Evolutionary conservation across 352 stramenopile species (phyloP).

Genomic region (Phytopythium montanum): DNA sequence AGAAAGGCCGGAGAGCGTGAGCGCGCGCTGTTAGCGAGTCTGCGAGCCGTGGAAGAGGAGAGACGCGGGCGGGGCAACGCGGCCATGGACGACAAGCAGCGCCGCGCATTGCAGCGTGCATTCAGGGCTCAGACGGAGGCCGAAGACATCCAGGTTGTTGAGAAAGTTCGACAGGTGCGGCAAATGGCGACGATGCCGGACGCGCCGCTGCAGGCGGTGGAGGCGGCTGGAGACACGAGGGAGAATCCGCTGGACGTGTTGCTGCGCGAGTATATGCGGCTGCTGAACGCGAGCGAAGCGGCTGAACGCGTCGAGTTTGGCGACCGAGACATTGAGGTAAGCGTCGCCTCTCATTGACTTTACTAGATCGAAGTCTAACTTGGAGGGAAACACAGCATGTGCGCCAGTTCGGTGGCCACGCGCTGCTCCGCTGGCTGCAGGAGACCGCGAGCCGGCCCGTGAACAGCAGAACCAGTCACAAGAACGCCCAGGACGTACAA

Average conservation of each 20-base stretch:
- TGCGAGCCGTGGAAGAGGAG: conserved; percentile 29
- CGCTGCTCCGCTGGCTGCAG: conserved; percentile 19
- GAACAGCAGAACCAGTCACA: background rate
- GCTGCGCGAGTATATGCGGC: conserved; percentile 28
- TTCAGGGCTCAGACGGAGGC: conserved; percentile 20
- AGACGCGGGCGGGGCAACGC: conserved; percentile 1
- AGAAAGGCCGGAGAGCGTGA: conserved; percentile 19
- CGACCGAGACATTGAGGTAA: conserved; percentile 28
- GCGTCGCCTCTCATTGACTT: background rate
- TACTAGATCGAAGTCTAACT: background rate
- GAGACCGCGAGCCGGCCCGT: conserved; percentile 6
- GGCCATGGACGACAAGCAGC: conserved; percentile 20
- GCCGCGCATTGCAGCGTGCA: conserved; percentile 23
- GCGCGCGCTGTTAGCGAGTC: conserved; percentile 14
- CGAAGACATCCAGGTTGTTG: background rate
- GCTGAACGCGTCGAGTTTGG: conserved; percentile 36
- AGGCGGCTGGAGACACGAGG: background rate
- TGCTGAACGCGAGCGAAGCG: conserved; percentile 21
- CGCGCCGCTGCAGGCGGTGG: background rate
- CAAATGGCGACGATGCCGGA: background rate
- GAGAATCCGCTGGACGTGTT: conserved; percentile 31
- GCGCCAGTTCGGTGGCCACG: conserved; percentile 20
- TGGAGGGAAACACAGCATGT: conserved; percentile 21
- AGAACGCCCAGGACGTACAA: conserved; percentile 23
- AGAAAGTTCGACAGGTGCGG: background rate